Evolutionary conservation across 2,329 filamentous ascomycete genomes (phyloP).

Genomic region (Sphaerulina musiva): DNA sequence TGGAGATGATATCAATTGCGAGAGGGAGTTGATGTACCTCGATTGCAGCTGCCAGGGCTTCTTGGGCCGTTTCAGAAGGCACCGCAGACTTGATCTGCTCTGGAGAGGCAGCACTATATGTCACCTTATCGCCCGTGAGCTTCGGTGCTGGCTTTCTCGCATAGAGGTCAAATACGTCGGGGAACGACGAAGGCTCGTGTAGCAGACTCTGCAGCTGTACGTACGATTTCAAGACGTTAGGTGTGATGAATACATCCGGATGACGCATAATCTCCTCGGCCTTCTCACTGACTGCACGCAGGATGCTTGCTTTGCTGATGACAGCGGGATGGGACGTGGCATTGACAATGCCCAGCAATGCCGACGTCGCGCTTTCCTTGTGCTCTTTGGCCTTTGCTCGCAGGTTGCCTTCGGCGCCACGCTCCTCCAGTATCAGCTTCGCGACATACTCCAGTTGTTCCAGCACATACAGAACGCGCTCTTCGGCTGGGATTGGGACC

Average conservation of each 20-base stretch:
- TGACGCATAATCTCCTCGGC: conserved; percentile 67
- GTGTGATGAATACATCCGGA: conserved; percentile 72
- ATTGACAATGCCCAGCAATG: conserved; percentile 47
- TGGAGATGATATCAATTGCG: conserved; percentile 68
- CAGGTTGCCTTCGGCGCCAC: conserved; percentile 1
- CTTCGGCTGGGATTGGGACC: conserved; percentile 25
- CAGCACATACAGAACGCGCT: conserved; percentile 31
- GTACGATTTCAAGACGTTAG: conserved; percentile 64
- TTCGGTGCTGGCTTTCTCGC: conserved; percentile 72
- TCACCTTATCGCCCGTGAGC: conserved; percentile 46
- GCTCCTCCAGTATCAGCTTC: conserved; percentile 24
- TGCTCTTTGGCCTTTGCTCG: conserved; percentile 5
- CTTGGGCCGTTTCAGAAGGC: conserved; percentile 60
- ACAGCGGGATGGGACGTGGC: conserved; percentile 30
- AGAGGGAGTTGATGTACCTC: conserved; percentile 69
- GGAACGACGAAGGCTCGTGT: conserved; percentile 66
- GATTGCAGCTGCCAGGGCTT: conserved; percentile 73
- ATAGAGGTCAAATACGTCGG: conserved; percentile 73
- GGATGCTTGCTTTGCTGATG: conserved; percentile 33
- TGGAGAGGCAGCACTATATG: conserved; percentile 59
- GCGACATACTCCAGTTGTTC: conserved; percentile 30
- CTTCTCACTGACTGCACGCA: conserved; percentile 45
- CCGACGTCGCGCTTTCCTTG: conserved; percentile 45
- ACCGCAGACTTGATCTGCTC: conserved; percentile 59
- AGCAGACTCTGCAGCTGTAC: conserved; percentile 69